Base-by-base conservation (phyloP, 192 early-diverging fungal genomes). In the Backusella morwellensis region DNA sequence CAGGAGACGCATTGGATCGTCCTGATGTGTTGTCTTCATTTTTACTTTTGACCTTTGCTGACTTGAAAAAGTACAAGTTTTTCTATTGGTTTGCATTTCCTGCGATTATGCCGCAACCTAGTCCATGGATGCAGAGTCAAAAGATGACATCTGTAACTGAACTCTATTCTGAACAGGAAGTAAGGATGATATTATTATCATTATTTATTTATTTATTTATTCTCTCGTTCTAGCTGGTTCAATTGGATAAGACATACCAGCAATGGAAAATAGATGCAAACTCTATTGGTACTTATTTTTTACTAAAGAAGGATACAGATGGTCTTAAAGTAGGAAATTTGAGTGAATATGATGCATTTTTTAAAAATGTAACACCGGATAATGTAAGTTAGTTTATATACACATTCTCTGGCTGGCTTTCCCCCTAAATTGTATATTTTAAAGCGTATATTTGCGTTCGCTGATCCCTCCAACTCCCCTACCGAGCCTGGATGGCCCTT, bases 81-180 rank as follows among this genome's bases (percentile, higher is more conserved):
- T 94, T 92, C 80, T 97, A 96, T 80, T 97, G 96, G 96, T 96
- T 96, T 75, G 93, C 90, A 6, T 98, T 98, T 80, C 98, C 98
- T 1, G 96, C 95, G 0, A 80, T 98, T 15, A 80, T 92, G 32
- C 88, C 93, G 0, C 84, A 92, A 15, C 88, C 78, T 3, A 11
- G 85, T 12, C 88, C 95, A 8, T 89, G 82, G 75, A 77, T 85
- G 6, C 52, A 88, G 3, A 82, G 59, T 44, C 78, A 86, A 2
- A 63, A 47, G 26, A 54, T 74, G 26, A 8, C 19, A 54, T 35
- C 77, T 12, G 66, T 78, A 23, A 56, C 44, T 34, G 42, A 23
- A 11, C 6, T 68, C 0, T 74, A 35, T 29, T 59, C 72, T 29
- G 6, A 15, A 4, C 14, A 66, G 4, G 52, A 69, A 44, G 77